Evolutionary conservation across 768 basidiomycete species (phyloP), one percentile per base, ranked within the genome.

Genomic region (Daedaleopsis sinensis): DNA sequence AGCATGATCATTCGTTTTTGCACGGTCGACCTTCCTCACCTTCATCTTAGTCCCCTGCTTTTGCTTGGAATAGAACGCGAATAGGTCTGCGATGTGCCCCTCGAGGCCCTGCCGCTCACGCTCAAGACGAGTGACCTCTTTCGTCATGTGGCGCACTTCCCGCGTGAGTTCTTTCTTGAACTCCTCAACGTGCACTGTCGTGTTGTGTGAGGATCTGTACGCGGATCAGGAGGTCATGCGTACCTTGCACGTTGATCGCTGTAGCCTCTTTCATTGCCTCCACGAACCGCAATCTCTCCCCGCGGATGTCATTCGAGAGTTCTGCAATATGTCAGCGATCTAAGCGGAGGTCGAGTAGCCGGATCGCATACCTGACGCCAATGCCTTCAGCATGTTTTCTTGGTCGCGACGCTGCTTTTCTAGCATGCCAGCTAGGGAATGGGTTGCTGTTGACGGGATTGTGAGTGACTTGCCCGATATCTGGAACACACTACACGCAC

Each of bases 251-350:
- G 64, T 95, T 94, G 67, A 96, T 91, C 1, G 86, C 85, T 0
- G 94, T 96, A 1, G 93, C 94, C 66, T 94, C 90, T 71, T 91
- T 91, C 93, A 95, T 96, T n/a, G 94, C 93, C 68, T 96, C 94
- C 6, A 95, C 91, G 67, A 96, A 95, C 7, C 91, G 80, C 56
- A 95, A 74, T 50, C 93, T 76, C 74, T 95, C 93, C 1, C 94
- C 93, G 55, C 88, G 87, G 55, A 96, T 94, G 66, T 95, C 94
- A 58, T 84, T 82, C 3, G 88, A 88, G 21, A 96, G 81, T 70
- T 93, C 93, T 92, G 66, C 18, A 24, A 52, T 32, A 5, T 15
- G 59, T 59, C 8, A 56, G 24, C 13, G 27, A 23, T 47, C 60
- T 57, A 35, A 53, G 35, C 49, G 24, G 18, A 16, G 42, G 50